These are phyloP conservation scores for Melampsora americana DNA, from an alignment of 1,284 basidiomycete species.

Conservation along the genomic window DNA sequence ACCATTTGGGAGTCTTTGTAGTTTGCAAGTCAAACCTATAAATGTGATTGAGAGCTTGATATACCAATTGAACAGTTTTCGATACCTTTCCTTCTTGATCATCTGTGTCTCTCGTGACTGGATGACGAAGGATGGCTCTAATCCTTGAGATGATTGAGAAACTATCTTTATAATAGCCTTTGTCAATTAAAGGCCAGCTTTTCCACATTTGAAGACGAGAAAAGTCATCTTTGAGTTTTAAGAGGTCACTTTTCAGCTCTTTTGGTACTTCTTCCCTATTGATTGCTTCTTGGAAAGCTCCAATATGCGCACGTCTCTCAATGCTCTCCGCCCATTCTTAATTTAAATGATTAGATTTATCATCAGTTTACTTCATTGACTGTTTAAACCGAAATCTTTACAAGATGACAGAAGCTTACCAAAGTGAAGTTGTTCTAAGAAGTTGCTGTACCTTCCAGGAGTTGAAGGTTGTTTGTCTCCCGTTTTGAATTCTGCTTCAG, in stretches of 20 bases:
- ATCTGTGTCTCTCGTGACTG: neutral
- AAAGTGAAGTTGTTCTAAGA: slow-evolving; percentile 10
- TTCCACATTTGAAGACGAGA: neutral
- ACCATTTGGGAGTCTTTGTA: neutral
- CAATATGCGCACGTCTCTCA: neutral
- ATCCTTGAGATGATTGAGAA: neutral
- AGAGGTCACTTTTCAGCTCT: neutral
- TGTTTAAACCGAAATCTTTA: too few relatives aligned
- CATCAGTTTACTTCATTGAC: too few relatives aligned
- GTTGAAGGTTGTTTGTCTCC: neutral
- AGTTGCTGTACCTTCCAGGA: neutral
- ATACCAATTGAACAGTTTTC: neutral
- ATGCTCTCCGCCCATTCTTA: neutral
- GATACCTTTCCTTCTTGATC: neutral
- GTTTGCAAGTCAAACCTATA: slow-evolving; percentile 1
- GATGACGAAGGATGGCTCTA: neutral
- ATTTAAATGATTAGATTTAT: neutral
- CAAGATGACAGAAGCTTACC: neutral
- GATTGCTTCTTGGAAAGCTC: neutral
- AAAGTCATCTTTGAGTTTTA: neutral
- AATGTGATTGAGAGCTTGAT: slow-evolving; percentile 1
- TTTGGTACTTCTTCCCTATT: slow-evolving; percentile 1
- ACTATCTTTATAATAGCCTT: slow-evolving; percentile 1
- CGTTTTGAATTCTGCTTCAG: slow-evolving; percentile 6
- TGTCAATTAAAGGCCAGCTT: neutral